Conservation (phyloP, 805 yeast genomes). For the Teunomyces kruisii region DNA sequence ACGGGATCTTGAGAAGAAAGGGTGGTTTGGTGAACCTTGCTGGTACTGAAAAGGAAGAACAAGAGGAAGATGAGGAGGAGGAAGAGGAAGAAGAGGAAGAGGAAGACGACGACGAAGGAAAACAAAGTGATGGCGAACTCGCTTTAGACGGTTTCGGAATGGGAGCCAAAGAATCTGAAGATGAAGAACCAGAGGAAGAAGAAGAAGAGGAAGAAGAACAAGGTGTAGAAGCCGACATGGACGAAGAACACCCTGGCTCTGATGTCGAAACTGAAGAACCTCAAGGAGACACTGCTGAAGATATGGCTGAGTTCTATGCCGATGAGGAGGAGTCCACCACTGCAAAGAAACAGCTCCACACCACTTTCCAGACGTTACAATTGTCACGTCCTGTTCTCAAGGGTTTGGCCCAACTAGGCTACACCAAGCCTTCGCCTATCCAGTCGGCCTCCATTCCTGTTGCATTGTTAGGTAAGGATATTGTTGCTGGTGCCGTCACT, state of each 20-base stretch:
- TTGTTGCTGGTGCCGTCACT: conserved; percentile 98
- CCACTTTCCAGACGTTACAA: conserved; percentile 71
- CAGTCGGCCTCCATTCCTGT: conserved; percentile 93
- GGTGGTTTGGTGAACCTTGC: conserved; percentile 67
- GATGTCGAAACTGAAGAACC: conserved; percentile 27
- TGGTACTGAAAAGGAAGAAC: conserved; percentile 31
- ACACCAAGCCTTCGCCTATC: conserved; percentile 88
- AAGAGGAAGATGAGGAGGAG: conserved; percentile 12
- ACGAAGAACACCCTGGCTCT: conserved; percentile 29
- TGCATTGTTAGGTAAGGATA: conserved; percentile 89
- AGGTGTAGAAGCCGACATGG: conserved; percentile 30
- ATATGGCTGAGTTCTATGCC: conserved; percentile 76
- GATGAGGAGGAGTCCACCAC: conserved; percentile 47
- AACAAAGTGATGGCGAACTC: conserved; percentile 30
- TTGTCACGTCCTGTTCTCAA: conserved; percentile 88
- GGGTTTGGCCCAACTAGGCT: conserved; percentile 79
- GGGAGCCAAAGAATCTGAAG: conserved; percentile 38
- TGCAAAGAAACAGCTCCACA: conserved; percentile 52
- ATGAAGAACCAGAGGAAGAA: conserved; percentile 33
- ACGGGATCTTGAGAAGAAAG: conserved; percentile 80
- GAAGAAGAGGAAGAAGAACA: conserved; percentile 26
- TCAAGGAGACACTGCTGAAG: conserved; percentile 71
- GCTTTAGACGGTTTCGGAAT: conserved; percentile 46
- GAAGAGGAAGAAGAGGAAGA: conserved; percentile 22
- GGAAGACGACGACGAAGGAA: conserved; percentile 22